These are phyloP conservation scores for Xylaria sp. DNA, from an alignment of 2,329 filamentous ascomycete species.

Conservation along the genomic window DNA sequence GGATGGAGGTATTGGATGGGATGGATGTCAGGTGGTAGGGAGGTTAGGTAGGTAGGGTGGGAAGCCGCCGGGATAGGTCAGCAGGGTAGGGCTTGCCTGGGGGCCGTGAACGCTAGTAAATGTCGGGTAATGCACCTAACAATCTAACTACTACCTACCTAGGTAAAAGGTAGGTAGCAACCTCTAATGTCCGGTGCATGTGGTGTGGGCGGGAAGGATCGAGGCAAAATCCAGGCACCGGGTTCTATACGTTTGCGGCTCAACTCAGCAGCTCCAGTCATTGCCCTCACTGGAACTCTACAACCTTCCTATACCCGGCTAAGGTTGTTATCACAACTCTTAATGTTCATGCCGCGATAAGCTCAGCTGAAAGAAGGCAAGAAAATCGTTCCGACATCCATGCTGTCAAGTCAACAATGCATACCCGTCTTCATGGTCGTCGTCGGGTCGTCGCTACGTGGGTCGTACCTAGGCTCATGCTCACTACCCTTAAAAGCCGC, in stretches of 20 bases:
- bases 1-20: too few species aligned
- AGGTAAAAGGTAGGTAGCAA: neutral
- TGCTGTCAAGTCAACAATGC: neutral
- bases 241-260: neutral
- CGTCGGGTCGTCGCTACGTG: neutral
- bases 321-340: too few species aligned
- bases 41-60: too few species aligned
- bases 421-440: neutral
- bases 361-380: neutral
- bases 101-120: constrained; percentile 10
- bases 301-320: too few species aligned
- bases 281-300: too few species aligned
- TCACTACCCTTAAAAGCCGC: neutral
- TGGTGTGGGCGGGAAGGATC: too few species aligned
- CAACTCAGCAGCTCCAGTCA: neutral
- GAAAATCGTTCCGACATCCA: neutral
- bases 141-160: neutral
- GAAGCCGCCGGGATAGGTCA: too few species aligned
- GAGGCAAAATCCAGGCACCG: neutral
- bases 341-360: too few species aligned
- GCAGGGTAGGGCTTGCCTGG: too few species aligned
- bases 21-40: too few species aligned
- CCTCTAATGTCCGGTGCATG: too few species aligned
- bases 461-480: neutral
- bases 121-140: constrained; percentile 33